Base-by-base conservation (phyloP, 306 rosid genomes). In the Oemleria cerasiformis region DNA sequence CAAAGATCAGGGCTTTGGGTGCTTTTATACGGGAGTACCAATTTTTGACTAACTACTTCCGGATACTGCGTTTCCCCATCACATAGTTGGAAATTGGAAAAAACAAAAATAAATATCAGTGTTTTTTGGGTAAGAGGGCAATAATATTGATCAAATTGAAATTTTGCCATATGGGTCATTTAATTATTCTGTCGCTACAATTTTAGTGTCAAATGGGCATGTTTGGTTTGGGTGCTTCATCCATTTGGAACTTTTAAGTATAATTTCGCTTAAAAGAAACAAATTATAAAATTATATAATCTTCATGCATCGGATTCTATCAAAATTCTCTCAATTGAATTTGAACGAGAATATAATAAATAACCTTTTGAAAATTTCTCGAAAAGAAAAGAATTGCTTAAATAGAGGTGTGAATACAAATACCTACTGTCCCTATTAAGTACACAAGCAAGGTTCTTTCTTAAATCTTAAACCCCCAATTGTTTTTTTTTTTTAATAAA, bases 21-120 rank as follows among this genome's bases (percentile, higher is more conserved):
- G 62, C 44, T 69, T 56, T 79, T 74, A 40, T 74, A 36, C 43
- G 19, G 59, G 49, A 8, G 40, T 40, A 36, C 23, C 19, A 64
- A 43, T 68, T 60, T 77, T 85, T 91, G 79, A 87, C 89, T 45
- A 51, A 56, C 88, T 75, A 84, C 80, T 73, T 77, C 66, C 60
- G 67, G 88, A 63, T 9, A 48, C 65, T 23, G 14, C 21, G 56
- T 76, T 70, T 75, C 69, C 47, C 20, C 64, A 19, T 60, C 81
- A 75, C 79, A 50, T 68, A 59, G 80, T 73, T 48, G 56, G 43
- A 58, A 9, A 60, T 20, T 21, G 17, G 34, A 34, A 45, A 57
- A 8, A 67, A 20, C 19, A 12, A 43, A 23, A 9, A 47, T 23
- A 78, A 77, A 77, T 51, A 69, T 48, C 73, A 78, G 2, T 67